Percentiles rank a stretch among this genome's conserved stretches.
Evolutionary conservation across 306 rosid genomes (phyloP).

Genomic region (Lathyrus sativus): DNA sequence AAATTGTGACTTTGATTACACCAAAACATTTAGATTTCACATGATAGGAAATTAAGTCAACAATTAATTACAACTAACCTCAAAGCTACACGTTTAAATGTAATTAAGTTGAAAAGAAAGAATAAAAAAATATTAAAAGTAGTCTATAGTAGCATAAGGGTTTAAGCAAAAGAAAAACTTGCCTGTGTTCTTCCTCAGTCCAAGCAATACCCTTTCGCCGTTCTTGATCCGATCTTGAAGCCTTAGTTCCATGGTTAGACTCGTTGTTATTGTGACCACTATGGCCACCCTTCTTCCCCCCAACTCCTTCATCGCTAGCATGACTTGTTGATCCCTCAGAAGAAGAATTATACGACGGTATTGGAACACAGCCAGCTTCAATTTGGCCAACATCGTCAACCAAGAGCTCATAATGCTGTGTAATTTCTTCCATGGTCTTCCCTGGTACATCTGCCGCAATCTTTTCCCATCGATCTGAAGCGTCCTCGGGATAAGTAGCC

Average conservation of each 20-base stretch:
- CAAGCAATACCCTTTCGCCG: constrained; percentile 98
- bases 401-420: constrained; percentile 77
- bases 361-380: constrained; percentile 84
- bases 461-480: constrained; percentile 86
- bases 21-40: constrained; percentile 30
- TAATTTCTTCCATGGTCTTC: constrained; percentile 76
- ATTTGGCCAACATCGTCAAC: constrained; percentile 76
- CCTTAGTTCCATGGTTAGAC: constrained; percentile 79
- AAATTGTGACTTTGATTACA: constrained; percentile 31
- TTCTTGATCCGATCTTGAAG: constrained; percentile 90
- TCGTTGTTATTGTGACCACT: constrained; percentile 53
- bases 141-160: background rate
- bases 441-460: constrained; percentile 81
- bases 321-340: constrained; percentile 75
- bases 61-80: constrained; percentile 25
- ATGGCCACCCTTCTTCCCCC: constrained; percentile 56
- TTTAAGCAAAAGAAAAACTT: constrained; percentile 33
- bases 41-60: constrained; percentile 30
- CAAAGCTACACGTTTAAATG: constrained; percentile 22
- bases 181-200: constrained; percentile 99
- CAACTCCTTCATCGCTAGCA: constrained; percentile 74
- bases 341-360: constrained; percentile 81
- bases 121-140: background rate
- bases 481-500: constrained; percentile 73
- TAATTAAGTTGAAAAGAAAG: constrained; percentile 21